Percentiles rank a stretch among this genome's conserved stretches.
phyloP scores from a whole-genome alignment of 2,329 filamentous ascomycete species.

The Colletotrichum sp. region DNA sequence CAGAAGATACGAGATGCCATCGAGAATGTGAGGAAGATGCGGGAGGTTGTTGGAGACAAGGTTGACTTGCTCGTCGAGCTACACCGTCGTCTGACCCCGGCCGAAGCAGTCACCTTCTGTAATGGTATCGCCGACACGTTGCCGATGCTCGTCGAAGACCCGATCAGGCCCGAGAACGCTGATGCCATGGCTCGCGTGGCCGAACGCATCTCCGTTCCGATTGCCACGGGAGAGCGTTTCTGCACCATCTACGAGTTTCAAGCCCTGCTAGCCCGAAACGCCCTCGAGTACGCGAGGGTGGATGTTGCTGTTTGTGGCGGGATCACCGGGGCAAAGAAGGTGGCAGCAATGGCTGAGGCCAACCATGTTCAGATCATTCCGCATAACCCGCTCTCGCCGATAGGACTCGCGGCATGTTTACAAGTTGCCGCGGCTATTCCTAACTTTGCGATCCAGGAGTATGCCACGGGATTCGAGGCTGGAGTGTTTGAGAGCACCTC shows the following conservation, averaged over 20 bases:
- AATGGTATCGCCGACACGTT: neutral
- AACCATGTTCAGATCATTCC: neutral
- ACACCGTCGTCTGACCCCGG: neutral
- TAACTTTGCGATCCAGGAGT: neutral
- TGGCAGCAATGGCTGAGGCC: neutral
- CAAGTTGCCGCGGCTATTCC: neutral
- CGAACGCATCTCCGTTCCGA: neutral
- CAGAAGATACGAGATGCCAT: neutral
- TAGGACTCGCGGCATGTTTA: neutral
- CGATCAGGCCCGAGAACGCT: neutral
- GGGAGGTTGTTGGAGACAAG: neutral
- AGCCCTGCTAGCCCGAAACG: neutral
- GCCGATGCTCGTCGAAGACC: neutral
- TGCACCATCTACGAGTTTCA: neutral
- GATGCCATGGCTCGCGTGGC: neutral
- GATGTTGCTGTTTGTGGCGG: neutral
- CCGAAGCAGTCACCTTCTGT: neutral
- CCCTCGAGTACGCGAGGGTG: neutral
- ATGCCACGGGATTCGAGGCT: neutral
- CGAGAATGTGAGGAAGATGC: neutral
- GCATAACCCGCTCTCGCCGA: neutral
- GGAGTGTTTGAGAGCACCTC: neutral
- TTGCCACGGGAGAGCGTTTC: neutral
- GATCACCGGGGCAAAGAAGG: neutral
- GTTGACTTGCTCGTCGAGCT: neutral